These are phyloP conservation scores for Cymbidium sinense DNA, from an alignment of 106 monocot species.

Conservation along the genomic window DNA sequence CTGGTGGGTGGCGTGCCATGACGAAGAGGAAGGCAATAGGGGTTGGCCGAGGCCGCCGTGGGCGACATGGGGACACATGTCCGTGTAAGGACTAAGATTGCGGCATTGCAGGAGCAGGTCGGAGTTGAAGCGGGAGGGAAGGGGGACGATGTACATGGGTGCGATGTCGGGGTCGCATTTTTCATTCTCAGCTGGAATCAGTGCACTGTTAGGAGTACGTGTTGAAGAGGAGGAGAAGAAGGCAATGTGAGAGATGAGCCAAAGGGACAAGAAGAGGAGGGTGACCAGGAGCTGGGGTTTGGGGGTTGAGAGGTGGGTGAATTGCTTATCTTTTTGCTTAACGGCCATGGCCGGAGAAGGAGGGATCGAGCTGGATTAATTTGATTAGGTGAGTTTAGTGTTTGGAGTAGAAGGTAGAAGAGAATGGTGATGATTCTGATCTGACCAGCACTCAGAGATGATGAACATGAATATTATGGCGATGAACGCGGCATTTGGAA, in stretches of 20 bases:
- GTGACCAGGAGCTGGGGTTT: background rate
- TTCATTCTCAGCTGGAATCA: background rate
- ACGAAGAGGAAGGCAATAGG: background rate
- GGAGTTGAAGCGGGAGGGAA: conserved; percentile 40
- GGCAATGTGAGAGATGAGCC: conserved; percentile 13
- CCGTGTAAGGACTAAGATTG: conserved; percentile 34
- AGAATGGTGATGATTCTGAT: too few relatives aligned
- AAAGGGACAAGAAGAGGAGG: conserved; percentile 19
- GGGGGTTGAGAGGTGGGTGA: background rate
- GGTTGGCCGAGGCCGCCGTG: conserved; percentile 56
- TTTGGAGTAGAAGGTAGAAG: background rate
- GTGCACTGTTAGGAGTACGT: background rate
- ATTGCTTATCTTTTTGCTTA: background rate
- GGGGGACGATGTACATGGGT: conserved; percentile 41
- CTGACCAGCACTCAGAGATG: too few relatives aligned
- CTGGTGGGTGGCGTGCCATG: conserved; percentile 54
- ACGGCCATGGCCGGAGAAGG: background rate
- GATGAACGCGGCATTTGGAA: too few relatives aligned
- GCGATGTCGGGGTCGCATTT: conserved; percentile 30
- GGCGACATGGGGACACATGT: conserved; percentile 63
- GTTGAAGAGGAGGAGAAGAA: conserved; percentile 12
- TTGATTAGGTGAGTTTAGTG: background rate
- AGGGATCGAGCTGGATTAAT: background rate
- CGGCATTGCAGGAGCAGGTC: conserved; percentile 36
- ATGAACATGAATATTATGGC: too few relatives aligned